Percentiles rank a stretch among this genome's conserved stretches.
Conservation (phyloP, 2,329 filamentous ascomycete genomes). For the Plenodomus lindquistii region DNA sequence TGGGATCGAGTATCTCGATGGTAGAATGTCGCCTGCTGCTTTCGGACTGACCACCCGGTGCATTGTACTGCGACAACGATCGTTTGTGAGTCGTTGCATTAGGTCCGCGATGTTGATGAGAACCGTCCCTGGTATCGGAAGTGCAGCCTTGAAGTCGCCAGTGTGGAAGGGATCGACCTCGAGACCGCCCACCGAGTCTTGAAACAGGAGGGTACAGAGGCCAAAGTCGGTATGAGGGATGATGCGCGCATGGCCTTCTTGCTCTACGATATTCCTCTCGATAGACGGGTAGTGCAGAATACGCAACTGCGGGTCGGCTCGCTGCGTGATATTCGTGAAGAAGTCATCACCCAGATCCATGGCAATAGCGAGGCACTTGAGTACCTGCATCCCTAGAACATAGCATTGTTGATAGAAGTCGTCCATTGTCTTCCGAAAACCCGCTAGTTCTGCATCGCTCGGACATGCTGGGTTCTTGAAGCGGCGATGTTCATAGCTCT, state of each 20-base stretch:
- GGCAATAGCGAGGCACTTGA: constrained; percentile 31
- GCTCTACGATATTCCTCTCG: constrained; percentile 21
- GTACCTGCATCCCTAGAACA: constrained; percentile 22
- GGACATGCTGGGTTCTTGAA: constrained; percentile 27
- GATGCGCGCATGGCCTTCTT: constrained; percentile 29
- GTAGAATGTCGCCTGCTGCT: constrained; percentile 27
- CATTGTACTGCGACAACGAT: constrained; percentile 41
- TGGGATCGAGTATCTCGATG: constrained; percentile 44
- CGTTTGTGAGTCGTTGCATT: constrained; percentile 29
- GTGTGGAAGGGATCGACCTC: constrained; percentile 39
- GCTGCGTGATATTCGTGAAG: constrained; percentile 28
- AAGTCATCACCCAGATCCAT: constrained; percentile 30
- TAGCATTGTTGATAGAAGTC: constrained; percentile 30
- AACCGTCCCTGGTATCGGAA: constrained; percentile 26
- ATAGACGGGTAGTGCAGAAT: constrained; percentile 35
- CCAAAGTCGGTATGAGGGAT: constrained; percentile 40
- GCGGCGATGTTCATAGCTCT: constrained; percentile 28
- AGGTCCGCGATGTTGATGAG: constrained; percentile 33
- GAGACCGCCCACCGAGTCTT: constrained; percentile 44
- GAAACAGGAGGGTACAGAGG: constrained; percentile 45
- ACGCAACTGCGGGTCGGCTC: constrained; percentile 30
- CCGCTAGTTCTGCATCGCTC: constrained; percentile 20
- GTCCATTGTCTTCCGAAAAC: constrained; percentile 28
- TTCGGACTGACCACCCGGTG: constrained; percentile 43
- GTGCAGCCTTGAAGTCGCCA: constrained; percentile 28